Evolutionary conservation across 805 yeast genomes (phyloP).

Genomic region (Pichia membranifaciens): DNA sequence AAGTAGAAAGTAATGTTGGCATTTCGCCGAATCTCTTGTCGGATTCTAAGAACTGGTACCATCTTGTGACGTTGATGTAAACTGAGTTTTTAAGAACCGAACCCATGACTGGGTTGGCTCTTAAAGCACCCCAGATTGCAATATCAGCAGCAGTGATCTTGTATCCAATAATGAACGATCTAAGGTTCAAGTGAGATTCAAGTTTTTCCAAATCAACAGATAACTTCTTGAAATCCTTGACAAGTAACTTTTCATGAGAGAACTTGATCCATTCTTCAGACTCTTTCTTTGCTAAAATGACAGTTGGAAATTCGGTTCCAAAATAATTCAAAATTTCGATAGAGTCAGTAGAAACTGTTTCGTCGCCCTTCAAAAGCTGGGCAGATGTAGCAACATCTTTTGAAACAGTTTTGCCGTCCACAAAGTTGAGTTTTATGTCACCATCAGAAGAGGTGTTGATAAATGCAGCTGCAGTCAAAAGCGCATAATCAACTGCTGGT

Average conservation of each 20-base stretch:
- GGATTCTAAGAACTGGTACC: slow-evolving; percentile 77
- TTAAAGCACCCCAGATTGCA: slow-evolving; percentile 87
- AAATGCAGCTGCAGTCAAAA: slow-evolving; percentile 70
- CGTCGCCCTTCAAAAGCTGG: slow-evolving; percentile 40
- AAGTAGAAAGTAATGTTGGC: slow-evolving; percentile 59
- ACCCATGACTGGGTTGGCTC: slow-evolving; percentile 91
- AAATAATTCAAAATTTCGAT: slow-evolving; percentile 43
- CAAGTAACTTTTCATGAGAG: slow-evolving; percentile 61
- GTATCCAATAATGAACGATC: slow-evolving; percentile 72
- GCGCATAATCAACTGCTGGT: slow-evolving; percentile 71
- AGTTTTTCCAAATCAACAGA: slow-evolving; percentile 71
- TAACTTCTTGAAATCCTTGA: slow-evolving; percentile 85
- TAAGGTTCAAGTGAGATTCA: slow-evolving; percentile 77
- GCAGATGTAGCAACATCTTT: slow-evolving; percentile 35
- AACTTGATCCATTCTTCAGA: slow-evolving; percentile 61
- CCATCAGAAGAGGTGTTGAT: slow-evolving; percentile 50
- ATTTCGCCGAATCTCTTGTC: slow-evolving; percentile 64
- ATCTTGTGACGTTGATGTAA: slow-evolving; percentile 83
- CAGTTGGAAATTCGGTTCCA: slow-evolving; percentile 47
- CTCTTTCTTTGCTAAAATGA: slow-evolving; percentile 32
- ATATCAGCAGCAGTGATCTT: slow-evolving; percentile 71
- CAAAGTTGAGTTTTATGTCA: slow-evolving; percentile 54
- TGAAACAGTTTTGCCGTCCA: slow-evolving; percentile 66
- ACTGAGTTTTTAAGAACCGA: slow-evolving; percentile 81
- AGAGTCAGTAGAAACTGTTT: slow-evolving; percentile 35